Evolutionary conservation across 371 early-diverging fungal genomes (phyloP).

Genomic region (Apophysomyces variabilis): DNA sequence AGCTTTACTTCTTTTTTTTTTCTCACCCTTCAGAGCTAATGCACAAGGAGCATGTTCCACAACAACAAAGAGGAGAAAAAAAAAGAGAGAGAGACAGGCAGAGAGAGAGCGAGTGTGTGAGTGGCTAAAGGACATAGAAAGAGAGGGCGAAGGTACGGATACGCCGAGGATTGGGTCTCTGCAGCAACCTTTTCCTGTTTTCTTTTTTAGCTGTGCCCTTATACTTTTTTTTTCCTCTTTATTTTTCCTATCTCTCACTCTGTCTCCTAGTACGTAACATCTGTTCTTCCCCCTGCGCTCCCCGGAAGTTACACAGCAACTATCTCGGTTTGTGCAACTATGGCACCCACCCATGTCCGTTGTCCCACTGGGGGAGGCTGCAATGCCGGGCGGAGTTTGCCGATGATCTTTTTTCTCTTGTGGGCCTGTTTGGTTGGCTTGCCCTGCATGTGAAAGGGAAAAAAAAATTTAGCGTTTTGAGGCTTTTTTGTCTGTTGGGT

Average conservation of each 20-base stretch:
- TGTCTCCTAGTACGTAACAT: background rate
- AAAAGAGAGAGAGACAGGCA: background rate
- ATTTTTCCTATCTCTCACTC: background rate
- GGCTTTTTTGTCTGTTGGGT: background rate
- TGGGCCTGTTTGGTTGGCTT: background rate
- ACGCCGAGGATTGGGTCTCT: conserved; percentile 5
- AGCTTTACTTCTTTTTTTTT: background rate
- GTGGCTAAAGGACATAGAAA: no score
- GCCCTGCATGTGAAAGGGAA: conserved; percentile 5
- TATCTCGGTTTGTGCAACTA: conserved; percentile 5
- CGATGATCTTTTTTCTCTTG: background rate
- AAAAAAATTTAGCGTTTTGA: background rate
- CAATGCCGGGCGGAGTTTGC: conserved; percentile 3
- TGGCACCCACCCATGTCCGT: background rate
- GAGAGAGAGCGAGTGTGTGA: no score
- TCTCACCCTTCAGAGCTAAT: conserved; percentile 6
- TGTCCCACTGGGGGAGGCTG: background rate
- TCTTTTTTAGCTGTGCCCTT: background rate
- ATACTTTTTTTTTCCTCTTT: no score
- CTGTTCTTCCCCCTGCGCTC: background rate
- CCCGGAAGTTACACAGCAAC: conserved; percentile 1
- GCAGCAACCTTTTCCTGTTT: background rate
- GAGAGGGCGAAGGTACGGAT: background rate
- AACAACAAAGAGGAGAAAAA: background rate
- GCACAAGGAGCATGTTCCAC: background rate